Percentiles rank a stretch among this genome's conserved stretches.
These are phyloP conservation scores for Puccinia novopanici DNA, from an alignment of 1,284 basidiomycete species.

Conservation along the genomic window DNA sequence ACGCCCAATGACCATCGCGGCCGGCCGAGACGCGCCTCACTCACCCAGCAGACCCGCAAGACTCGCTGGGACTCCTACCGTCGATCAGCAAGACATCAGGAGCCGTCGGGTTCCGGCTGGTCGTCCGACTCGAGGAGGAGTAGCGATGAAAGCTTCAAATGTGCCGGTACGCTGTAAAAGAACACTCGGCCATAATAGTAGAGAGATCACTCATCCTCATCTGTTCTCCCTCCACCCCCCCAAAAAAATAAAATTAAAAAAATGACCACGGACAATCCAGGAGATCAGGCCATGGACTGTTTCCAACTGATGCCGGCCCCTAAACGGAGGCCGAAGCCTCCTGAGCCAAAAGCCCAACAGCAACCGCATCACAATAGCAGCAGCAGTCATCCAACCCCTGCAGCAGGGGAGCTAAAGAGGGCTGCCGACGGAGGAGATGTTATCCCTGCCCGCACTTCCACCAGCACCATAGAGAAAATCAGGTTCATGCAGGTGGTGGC, in stretches of 20 bases:
- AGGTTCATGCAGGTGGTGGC: slow-evolving; percentile 21
- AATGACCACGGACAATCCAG: background rate
- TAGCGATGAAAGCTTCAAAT: slow-evolving; percentile 43
- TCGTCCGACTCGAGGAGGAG: background rate
- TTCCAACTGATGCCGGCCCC: slow-evolving; percentile 16
- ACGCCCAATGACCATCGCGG: background rate
- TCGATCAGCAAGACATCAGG: slow-evolving; percentile 5
- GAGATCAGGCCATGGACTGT: slow-evolving; percentile 3
- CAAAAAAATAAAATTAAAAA: background rate
- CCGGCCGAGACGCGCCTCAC: background rate
- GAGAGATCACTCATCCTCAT: no score
- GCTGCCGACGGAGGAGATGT: slow-evolving; percentile 12
- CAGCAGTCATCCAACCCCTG: background rate
- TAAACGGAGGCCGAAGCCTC: background rate
- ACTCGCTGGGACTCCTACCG: slow-evolving; percentile 9
- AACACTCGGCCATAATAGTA: no score
- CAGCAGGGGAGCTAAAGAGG: slow-evolving; percentile 21
- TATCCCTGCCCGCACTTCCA: background rate
- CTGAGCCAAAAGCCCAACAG: background rate
- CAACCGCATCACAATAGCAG: background rate
- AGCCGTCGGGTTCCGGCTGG: background rate
- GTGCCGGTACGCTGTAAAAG: slow-evolving; percentile 16
- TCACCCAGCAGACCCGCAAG: background rate
- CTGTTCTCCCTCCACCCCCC: background rate
- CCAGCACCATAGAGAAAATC: slow-evolving; percentile 21